Conservation (phyloP, 2,329 filamentous ascomycete genomes). For the Cytospora piceicola region DNA sequence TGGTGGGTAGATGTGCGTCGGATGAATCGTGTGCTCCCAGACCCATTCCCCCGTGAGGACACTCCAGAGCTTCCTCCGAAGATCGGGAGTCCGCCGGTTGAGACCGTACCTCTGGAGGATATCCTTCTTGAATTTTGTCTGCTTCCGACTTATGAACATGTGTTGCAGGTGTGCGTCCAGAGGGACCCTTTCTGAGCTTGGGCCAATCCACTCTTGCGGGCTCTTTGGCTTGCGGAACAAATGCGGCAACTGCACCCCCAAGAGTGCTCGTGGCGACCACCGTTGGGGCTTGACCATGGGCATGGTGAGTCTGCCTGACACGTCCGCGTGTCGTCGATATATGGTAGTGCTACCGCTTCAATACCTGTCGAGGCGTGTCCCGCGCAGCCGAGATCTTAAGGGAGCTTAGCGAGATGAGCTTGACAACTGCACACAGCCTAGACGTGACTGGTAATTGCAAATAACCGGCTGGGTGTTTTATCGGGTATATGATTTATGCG, state of each 20-base stretch:
- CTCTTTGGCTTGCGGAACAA: conserved; percentile 5
- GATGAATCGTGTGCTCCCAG: fast-evolving
- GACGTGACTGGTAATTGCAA: not conserved
- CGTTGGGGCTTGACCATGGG: conserved; percentile 14
- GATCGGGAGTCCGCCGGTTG: not conserved
- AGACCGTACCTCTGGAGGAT: not conserved
- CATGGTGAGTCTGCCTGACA: not conserved
- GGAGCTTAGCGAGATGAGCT: not conserved
- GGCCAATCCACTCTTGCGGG: not conserved
- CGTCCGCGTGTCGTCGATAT: not conserved
- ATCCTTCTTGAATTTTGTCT: not conserved
- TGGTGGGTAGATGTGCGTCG: conserved; percentile 4
- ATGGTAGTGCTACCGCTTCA: not conserved
- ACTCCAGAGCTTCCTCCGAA: not conserved
- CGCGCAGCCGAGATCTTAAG: not conserved
- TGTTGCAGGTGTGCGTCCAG: conserved; percentile 2
- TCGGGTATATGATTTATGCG: not conserved
- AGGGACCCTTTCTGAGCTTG: conserved; percentile 5
- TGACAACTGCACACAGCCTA: not conserved
- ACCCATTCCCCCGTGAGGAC: conserved; percentile 14
- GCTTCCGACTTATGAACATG: not conserved
- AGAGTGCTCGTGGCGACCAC: conserved; percentile 36
- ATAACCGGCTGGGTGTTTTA: not conserved
- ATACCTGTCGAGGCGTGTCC: not conserved
- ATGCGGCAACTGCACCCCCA: conserved; percentile 3